Evolutionary conservation across 208 protist genomes (phyloP).

Genomic region (Novymonas esmeraldas): DNA sequence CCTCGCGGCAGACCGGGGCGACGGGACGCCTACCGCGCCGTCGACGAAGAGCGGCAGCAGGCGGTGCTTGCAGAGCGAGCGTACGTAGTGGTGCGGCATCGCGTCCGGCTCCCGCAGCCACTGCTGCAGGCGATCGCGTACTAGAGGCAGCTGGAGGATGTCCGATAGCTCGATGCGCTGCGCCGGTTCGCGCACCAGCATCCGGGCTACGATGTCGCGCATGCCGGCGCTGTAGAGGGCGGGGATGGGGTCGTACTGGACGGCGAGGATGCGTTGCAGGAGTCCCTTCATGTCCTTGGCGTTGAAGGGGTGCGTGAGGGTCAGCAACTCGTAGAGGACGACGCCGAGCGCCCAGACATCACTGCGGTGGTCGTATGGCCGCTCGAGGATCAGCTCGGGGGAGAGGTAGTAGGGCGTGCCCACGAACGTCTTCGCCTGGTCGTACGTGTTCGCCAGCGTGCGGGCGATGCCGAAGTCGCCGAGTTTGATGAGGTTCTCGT

Average conservation of each 20-base stretch:
- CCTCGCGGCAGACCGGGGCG: constrained; percentile 11
- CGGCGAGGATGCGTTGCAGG: constrained; percentile 89
- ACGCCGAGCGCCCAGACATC: constrained; percentile 96
- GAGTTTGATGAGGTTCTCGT: constrained; percentile 88
- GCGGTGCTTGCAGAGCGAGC: constrained; percentile 60
- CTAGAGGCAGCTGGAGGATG: constrained; percentile 74
- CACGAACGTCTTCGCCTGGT: constrained; percentile 94
- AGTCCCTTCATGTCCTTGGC: constrained; percentile 87
- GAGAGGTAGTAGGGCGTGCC: constrained; percentile 95
- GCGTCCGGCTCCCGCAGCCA: constrained; percentile 73
- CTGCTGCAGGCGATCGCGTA: constrained; percentile 66
- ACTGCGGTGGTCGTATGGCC: constrained; percentile 93
- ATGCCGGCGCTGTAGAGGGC: constrained; percentile 70
- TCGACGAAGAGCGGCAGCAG: constrained; percentile 57
- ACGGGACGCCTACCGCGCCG: constrained; percentile 3
- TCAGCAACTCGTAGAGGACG: constrained; percentile 89
- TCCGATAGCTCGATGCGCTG: constrained; percentile 71
- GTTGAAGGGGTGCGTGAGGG: constrained; percentile 91
- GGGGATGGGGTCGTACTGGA: constrained; percentile 84
- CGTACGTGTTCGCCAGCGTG: constrained; percentile 88
- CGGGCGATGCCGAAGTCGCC: constrained; percentile 95
- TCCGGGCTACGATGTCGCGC: constrained; percentile 77
- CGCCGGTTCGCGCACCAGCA: constrained; percentile 76
- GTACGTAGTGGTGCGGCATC: constrained; percentile 74
- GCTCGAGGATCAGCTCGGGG: constrained; percentile 92